Evolutionary conservation across 2,329 filamentous ascomycete species (phyloP), one percentile per base, ranked within the genome.

Genomic region (Pseudogymnoascus sp.): DNA sequence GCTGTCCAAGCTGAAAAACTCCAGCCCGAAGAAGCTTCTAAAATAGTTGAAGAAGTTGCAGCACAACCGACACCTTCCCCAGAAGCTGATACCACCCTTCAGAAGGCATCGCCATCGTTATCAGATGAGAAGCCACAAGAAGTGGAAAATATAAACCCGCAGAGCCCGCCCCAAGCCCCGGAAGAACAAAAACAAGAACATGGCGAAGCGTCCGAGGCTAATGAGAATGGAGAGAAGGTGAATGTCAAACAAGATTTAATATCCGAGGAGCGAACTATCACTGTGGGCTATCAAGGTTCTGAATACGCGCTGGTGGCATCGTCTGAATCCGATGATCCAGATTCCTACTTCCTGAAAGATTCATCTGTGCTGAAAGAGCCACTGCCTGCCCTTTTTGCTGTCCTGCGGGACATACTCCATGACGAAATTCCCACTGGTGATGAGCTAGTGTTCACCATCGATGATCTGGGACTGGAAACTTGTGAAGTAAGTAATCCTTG

Each of bases 261-360:
- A 38, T 58, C 57, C n/a, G 57, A 14, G 61, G 18, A 58, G 62
- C 76, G 12, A 72, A 81, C 69, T 54, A 76, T 84, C 16, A 77
- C 77, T 39, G 76, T 86, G 16, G 68, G 77, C n/a, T 86, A 84
- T 67, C 76, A 79, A 63, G 78, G 77, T 12, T 75, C 74, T 58
- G 78, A 82, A 60, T 82, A 85, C 64, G 81, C 78, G 12, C 70
- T 87, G 6, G 86, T 87, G 66, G 81, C 82, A 35, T 81, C 80
- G 2, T 74, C 74, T 20, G 77, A 78, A 63, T 75, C 77, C 61
- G 79, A 82, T 61, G 75, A 78, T 30, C 77, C 81, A 6, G 77
- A 81, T 64, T 78, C 77, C 1, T 85, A 78, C 64, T 81, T 87
- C 43, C 73, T 87, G 20, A 76, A 80, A 64, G 79, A 87, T 66